Evolutionary conservation across 352 stramenopile genomes (phyloP).

Genomic region (Phytophthora citricola): DNA sequence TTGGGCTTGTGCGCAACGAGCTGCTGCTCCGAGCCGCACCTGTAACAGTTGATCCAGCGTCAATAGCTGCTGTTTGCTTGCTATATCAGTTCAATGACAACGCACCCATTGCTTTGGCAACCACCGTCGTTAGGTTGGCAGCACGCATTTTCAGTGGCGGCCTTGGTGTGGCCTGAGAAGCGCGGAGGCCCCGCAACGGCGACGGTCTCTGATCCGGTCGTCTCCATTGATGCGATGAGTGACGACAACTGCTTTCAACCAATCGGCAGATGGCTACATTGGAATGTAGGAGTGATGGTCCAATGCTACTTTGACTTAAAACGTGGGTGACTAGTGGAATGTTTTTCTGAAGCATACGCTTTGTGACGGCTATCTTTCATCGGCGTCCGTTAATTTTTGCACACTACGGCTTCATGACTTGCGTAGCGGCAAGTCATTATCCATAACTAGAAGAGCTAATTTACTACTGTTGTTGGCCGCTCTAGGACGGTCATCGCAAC

Average conservation of each 20-base stretch:
- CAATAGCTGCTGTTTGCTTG: background rate
- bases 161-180: constrained; percentile 65
- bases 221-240: constrained; percentile 10
- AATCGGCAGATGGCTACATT: constrained; percentile 20
- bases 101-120: constrained; percentile 29
- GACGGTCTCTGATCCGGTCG: constrained; percentile 2
- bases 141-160: constrained; percentile 6
- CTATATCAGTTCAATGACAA: background rate
- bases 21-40: constrained; percentile 18
- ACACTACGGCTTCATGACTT: no score
- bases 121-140: constrained; percentile 14
- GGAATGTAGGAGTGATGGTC: constrained; percentile 7
- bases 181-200: constrained; percentile 39
- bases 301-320: background rate
- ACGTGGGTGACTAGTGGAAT: no score
- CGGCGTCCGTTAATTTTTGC: no score
- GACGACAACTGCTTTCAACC: constrained; percentile 13
- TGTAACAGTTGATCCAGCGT: constrained; percentile 5
- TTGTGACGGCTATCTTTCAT: no score
- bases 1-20: constrained; percentile 52
- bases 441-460: no score
- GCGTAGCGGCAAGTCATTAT: no score
- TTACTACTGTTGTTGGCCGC: no score
- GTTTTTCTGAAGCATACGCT: no score
- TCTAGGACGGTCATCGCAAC: no score